Base-by-base conservation (phyloP, 805 yeast species). In the Ogataea methylovora region DNA sequence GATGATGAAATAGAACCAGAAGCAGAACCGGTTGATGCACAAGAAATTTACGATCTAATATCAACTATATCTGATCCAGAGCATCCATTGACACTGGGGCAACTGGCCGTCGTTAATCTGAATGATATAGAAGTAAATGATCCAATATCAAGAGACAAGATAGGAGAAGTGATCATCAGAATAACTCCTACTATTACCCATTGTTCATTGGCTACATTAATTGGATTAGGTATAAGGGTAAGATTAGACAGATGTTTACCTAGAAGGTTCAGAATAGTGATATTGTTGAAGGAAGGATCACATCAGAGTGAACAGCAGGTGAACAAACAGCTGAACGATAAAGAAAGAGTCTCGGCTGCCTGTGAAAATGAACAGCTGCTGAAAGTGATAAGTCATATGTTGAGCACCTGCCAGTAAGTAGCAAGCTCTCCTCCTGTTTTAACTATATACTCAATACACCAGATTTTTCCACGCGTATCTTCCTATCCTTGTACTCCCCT, bases 141-240 rank as follows among this genome's bases (percentile, higher is more conserved):
- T 48, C 64, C 75, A 9, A 72, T 73, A 4, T 65, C 70, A 33
- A 50, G 51, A 25, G 46, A 64, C 21, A 70, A 71, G 24, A 75
- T 87, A 49, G 82, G 92, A 0, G 84, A 80, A 41, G 85, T 92
- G 1, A 49, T 75, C 16, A 85, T 92, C 20, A 75, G 73, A 46
- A 92, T 92, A 41, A 92, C 99, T 0, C 99, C 99, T 1, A 92
- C 99, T 0, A 90, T 92, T 47, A 92, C 97, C 4, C 99, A 92
- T 52, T 92, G 99, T 56, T 86, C 96, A 1, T 66, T 92, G 40
- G 98, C 98, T 1, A 92, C 98, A 0, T 69, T 92, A 32, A 92
- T 92, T 38, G 99, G 99, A 0, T 68, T 92, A 26, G 97, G 98
- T 0, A 85, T 92, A 35, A 67, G 97, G 33, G 97, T 92, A 1